Base-by-base conservation (phyloP, 2,329 filamentous ascomycete genomes). In the Xylariaceae sp. region DNA sequence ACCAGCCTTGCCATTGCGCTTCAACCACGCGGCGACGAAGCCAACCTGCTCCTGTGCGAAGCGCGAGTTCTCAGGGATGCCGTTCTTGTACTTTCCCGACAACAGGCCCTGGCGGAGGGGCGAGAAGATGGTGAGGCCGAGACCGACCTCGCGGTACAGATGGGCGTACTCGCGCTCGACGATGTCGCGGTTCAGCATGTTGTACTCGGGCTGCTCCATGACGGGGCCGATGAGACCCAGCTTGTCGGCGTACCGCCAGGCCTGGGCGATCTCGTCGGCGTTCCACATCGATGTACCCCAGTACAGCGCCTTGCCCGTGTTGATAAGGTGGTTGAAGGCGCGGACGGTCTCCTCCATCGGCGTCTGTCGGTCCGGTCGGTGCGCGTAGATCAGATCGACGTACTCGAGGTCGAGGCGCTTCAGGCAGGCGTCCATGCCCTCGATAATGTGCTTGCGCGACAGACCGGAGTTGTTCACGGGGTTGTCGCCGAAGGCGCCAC, bases 301-400 rank as follows among this genome's bases (percentile, higher is more conserved):
- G 74, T 87, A 87, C 60, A 88, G 80, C 2, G 83, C 81, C 71
- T 87, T 84, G 60, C 85, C 85, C 0, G 76, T 77, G 68, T 83
- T 75, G 67, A 89, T 87, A 51, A 88, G 71, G 68, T 87, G 76
- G 73, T 87, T 87, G 74, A 89, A 88, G 51, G 80, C 83, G 51
- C 84, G 80, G 39, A 88, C 84, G 2, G 79, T 83, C 72, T 88
- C 85, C 68, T 87, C 83, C 72, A 88, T 87, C 2, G 85, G 85
- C 0, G 84, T 87, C 46, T 80, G 73, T 6, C 81, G 77, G 66
- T 89, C 86, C 1, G 84, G 81, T 26, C 85, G 79, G 71, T 88
- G 85, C 12, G 85, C 84, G 64, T 85, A 87, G 62, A 88, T 76
- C 43, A 88, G 72, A 65, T 88, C 86, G 40, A 88, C 84, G 64